These are phyloP conservation scores for Eucalyptus dawsonii DNA, from an alignment of 345 rosid species.

Conservation along the genomic window DNA sequence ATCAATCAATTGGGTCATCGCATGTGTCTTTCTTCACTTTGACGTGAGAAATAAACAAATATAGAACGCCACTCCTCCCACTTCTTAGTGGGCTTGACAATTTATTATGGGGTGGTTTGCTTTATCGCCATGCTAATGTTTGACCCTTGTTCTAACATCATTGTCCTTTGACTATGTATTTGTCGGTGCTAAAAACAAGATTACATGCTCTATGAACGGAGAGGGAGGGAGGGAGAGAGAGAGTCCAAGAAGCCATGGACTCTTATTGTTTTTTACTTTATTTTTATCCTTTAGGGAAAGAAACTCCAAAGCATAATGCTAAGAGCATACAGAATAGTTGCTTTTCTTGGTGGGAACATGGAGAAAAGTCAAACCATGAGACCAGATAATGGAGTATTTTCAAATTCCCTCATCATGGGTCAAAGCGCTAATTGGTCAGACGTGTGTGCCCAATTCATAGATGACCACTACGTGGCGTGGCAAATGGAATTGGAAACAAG, in stretches of 20 bases:
- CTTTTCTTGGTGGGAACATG: background rate
- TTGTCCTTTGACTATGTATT: conserved; percentile 1
- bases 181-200: background rate
- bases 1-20: background rate
- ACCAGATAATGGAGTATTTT: background rate
- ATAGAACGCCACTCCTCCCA: background rate
- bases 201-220: background rate
- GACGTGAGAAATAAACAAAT: conserved; percentile 5
- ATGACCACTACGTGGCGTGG: background rate
- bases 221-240: background rate
- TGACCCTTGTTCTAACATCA: conserved; percentile 4
- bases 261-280: background rate
- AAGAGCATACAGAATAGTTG: background rate
- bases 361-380: background rate
- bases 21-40: background rate
- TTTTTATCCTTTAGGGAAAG: background rate
- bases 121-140: background rate
- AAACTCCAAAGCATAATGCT: background rate
- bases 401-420: background rate
- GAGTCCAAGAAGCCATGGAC: conserved; percentile 3
- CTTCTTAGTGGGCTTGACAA: conserved; percentile 12
- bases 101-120: background rate
- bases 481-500: background rate
- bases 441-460: background rate
- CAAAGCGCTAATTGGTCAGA: background rate